Evolutionary conservation across 2,329 filamentous ascomycete genomes (phyloP).

Genomic region (Pseudopyricularia javanii): DNA sequence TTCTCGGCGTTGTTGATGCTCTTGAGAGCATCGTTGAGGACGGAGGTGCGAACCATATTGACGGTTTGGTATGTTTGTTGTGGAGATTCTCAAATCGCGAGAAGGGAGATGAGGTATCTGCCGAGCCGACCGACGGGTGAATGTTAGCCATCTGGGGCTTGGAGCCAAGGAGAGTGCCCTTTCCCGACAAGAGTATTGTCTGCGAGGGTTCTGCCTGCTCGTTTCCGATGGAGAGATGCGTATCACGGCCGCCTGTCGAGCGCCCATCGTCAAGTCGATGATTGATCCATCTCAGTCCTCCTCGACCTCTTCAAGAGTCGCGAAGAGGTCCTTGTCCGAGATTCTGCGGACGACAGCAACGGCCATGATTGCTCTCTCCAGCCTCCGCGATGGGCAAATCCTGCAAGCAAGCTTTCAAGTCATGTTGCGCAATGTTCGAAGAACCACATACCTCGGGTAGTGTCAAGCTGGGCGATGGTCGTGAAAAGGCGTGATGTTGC

Average conservation of each 20-base stretch:
- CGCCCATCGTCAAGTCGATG: constrained; percentile 11
- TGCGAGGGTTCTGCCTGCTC: constrained; percentile 58
- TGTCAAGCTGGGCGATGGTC: not conserved
- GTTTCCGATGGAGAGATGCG: constrained; percentile 50
- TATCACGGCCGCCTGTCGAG: constrained; percentile 31
- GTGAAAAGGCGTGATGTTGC: not conserved
- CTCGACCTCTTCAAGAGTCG: constrained; percentile 5
- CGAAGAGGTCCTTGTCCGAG: not conserved
- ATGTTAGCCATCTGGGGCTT: constrained; percentile 48
- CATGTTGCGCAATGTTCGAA: constrained; percentile 9
- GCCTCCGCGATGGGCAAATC: constrained; percentile 30
- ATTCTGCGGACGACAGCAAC: not conserved
- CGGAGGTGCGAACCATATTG: constrained; percentile 98
- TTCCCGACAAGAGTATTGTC: constrained; percentile 9
- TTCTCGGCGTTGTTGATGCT: constrained; percentile 99
- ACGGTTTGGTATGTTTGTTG: constrained; percentile 33
- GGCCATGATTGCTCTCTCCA: constrained; percentile 47
- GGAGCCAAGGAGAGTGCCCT: constrained; percentile 61
- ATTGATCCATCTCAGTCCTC: not conserved
- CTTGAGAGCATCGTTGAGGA: constrained; percentile 98
- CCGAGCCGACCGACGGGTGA: constrained; percentile 17
- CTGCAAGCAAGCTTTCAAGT: constrained; percentile 12
- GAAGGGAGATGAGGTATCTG: constrained; percentile 53
- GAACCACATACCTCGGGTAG: constrained; percentile 7
- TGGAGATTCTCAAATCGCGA: constrained; percentile 70